A percentile compares a stretch with the other conserved stretches of the same genome.
Conservation (phyloP, 1,284 basidiomycete genomes). For the Malassezia furfur region DNA sequence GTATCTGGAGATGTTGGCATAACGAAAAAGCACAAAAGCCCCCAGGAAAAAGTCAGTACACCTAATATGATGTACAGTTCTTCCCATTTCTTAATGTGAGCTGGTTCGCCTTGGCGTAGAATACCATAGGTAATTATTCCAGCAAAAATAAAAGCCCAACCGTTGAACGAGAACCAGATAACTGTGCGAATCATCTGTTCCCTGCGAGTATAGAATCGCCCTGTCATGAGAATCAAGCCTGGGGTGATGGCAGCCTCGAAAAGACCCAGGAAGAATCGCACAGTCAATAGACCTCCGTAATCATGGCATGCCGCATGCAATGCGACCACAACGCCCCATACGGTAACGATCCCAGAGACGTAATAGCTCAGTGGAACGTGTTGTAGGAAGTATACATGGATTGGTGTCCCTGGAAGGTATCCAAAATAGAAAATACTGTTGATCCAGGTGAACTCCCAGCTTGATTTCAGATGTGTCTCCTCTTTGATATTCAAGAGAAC, state of each 20-base stretch:
- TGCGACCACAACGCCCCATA: constrained; percentile 23
- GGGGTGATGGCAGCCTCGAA: constrained; percentile 35
- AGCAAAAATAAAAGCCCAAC: constrained; percentile 34
- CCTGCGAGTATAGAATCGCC: constrained; percentile 29
- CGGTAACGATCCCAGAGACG: constrained; percentile 8
- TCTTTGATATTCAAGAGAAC: constrained; percentile 32
- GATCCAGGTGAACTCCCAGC: constrained; percentile 39
- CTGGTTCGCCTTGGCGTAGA: constrained; percentile 17
- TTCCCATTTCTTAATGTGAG: constrained; percentile 28
- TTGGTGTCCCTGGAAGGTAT: constrained; percentile 20
- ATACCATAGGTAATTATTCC: constrained; percentile 31
- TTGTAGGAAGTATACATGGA: constrained; percentile 23
- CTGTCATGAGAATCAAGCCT: constrained; percentile 30
- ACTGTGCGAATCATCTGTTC: constrained; percentile 28
- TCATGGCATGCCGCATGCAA: constrained; percentile 33
- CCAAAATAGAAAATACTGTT: constrained; percentile 32
- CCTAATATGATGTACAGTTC: constrained; percentile 40
- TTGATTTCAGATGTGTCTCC: constrained; percentile 26
- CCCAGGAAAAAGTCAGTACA: constrained; percentile 28
- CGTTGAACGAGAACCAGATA: constrained; percentile 37
- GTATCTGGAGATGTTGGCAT: constrained; percentile 31
- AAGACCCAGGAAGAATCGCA: constrained; percentile 39
- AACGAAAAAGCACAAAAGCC: constrained; percentile 24
- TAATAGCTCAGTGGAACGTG: constrained; percentile 20
- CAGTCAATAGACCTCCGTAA: constrained; percentile 30